Conservation (phyloP, 371 early-diverging fungal genomes). For the Capillidium rhysosporum region DNA sequence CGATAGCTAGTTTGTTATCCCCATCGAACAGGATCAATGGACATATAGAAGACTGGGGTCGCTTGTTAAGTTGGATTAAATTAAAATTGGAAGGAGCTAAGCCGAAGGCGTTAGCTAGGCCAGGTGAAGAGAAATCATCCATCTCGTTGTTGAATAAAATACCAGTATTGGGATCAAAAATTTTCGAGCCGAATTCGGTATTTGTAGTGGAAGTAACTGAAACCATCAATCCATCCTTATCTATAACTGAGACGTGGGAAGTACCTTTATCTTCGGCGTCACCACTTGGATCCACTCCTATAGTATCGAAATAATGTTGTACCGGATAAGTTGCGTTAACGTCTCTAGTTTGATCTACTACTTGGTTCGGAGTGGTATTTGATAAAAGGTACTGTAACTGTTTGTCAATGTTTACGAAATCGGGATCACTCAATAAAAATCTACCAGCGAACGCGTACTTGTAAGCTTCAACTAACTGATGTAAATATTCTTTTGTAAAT, state of each 20-base stretch:
- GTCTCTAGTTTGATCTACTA: not conserved
- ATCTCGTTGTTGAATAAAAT: slow-evolving; percentile 95
- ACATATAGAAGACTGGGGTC: slow-evolving; percentile 79
- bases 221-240: slow-evolving; percentile 67
- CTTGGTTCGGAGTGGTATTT: slow-evolving; percentile 28
- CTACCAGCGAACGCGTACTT: slow-evolving; percentile 81
- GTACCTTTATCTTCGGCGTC: slow-evolving; percentile 79
- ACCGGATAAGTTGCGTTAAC: not conserved
- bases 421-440: slow-evolving; percentile 66
- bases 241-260: slow-evolving; percentile 86
- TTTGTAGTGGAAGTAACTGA: slow-evolving; percentile 91
- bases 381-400: slow-evolving; percentile 33
- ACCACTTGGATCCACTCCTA: slow-evolving; percentile 18
- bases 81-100: slow-evolving; percentile 68
- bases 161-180: slow-evolving; percentile 86
- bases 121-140: slow-evolving; percentile 95
- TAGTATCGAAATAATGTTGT: not conserved
- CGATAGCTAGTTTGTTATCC: slow-evolving; percentile 48
- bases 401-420: slow-evolving; percentile 25
- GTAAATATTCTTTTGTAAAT: slow-evolving; percentile 29
- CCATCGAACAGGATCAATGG: slow-evolving; percentile 63
- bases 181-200: slow-evolving; percentile 81
- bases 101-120: slow-evolving; percentile 62
- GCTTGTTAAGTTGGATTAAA: slow-evolving; percentile 64
- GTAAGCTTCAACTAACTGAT: slow-evolving; percentile 74